Evolutionary conservation across 495 filamentous ascomycete genomes (phyloP), one percentile per base, ranked within the genome.

Genomic region (Xylaria longipes): DNA sequence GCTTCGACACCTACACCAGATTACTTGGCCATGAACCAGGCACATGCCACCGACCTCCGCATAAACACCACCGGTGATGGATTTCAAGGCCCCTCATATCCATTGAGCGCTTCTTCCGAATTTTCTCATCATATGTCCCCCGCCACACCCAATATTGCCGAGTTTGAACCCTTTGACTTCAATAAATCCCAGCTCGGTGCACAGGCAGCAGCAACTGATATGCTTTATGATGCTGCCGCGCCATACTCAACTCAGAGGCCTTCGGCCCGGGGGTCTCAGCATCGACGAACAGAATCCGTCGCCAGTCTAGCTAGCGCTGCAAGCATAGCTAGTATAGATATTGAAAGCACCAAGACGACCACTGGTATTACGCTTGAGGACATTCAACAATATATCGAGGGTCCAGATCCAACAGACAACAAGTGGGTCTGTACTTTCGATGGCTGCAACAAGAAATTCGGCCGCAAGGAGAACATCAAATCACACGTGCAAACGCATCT

Each of bases 401-500:
- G 94, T 14, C 94, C 94, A 0, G 91, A 94, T 72, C 83, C 90
- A 2, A 76, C 84, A 27, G 88, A 89, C 73, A 90, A 93, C 67
- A 95, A 95, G 81, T 98, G 94, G 93, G 84, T 92, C 2, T 99
- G 96, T 79, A 81, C 92, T 6, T 97, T 88, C 75, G 89, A 91
- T 3, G 89, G 89, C 15, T 99, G 96, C 83, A 84, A 87, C 48
- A 95, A 96, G 74, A 87, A 88, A 17, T 99, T 98, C 77, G 93
- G 93, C 15, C 88, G 96, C 61, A 96, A 97, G 79, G 96, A 99
- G 81, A 99, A 99, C 80, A 97, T 97, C 84, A 97, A 95, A 77
- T 95, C 94, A 11, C 96, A 99, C 79, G 93, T 99, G 54, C 96
- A 99, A 80, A 98, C 96, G 1, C 96, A 99, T 77, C 90, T 99